Evolutionary conservation across 192 early-diverging fungal species (phyloP).

Genomic region (Allomyces macrogynus): DNA sequence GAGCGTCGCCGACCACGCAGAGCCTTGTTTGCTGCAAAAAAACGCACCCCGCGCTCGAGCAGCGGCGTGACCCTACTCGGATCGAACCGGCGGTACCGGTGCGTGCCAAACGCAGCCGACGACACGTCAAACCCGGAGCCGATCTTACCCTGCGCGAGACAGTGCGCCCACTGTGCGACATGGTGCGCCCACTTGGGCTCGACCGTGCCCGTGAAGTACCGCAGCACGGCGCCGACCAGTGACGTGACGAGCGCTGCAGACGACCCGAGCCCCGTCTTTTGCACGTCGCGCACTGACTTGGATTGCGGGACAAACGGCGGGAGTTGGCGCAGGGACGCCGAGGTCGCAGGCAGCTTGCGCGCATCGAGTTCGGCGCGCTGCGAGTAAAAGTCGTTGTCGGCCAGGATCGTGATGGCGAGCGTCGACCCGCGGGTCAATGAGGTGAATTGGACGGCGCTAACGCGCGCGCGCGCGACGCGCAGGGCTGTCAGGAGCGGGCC

Average conservation of each 20-base stretch:
- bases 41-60: background rate
- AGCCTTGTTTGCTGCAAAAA: background rate
- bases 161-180: slow-evolving; percentile 76
- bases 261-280: slow-evolving; percentile 93
- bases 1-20: too few species aligned
- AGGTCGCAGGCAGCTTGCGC: slow-evolving; percentile 23
- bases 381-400: slow-evolving; percentile 98
- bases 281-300: slow-evolving; percentile 32
- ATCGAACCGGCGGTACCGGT: slow-evolving; percentile 64
- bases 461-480: slow-evolving; percentile 13
- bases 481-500: slow-evolving; percentile 25
- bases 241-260: slow-evolving; percentile 94
- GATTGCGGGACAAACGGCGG: slow-evolving; percentile 29
- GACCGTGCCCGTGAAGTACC: slow-evolving; percentile 35
- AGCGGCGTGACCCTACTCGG: slow-evolving; percentile 31
- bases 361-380: slow-evolving; percentile 51
- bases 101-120: slow-evolving; percentile 76
- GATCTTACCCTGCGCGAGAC: slow-evolving; percentile 94
- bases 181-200: slow-evolving; percentile 54
- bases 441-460: slow-evolving; percentile 9
- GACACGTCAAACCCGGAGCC: slow-evolving; percentile 94
- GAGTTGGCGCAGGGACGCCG: slow-evolving; percentile 30
- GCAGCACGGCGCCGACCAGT: slow-evolving; percentile 53
- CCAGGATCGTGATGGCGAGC: slow-evolving; percentile 55
- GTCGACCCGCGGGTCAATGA: slow-evolving; percentile 11